phyloP scores from a whole-genome alignment of 1,284 basidiomycete genomes.

The Ustilago xerochloae region DNA sequence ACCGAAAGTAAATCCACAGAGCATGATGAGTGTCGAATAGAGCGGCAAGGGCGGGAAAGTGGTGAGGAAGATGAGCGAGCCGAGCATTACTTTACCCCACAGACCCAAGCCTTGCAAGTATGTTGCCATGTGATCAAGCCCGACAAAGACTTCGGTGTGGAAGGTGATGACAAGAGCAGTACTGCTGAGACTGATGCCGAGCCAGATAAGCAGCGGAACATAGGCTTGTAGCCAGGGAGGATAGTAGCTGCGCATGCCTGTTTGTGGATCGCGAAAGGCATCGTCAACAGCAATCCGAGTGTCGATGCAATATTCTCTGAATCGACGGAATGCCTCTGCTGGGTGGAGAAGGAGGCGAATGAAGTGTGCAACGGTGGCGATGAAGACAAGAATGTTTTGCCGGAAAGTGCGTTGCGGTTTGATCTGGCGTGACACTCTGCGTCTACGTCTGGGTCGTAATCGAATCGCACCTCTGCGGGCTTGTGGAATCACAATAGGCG shows the following conservation, averaged over 20 bases:
- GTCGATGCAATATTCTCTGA: conserved; percentile 40
- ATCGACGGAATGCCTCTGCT: conserved; percentile 31
- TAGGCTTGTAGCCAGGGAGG: conserved; percentile 67
- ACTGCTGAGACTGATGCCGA: conserved; percentile 63
- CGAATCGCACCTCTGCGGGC: conserved; percentile 55
- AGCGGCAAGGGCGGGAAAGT: conserved; percentile 78
- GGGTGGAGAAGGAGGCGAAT: conserved; percentile 39
- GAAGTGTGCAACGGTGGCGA: conserved; percentile 19
- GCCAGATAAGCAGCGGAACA: conserved; percentile 68
- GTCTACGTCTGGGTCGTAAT: conserved; percentile 25
- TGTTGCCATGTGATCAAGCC: conserved; percentile 56
- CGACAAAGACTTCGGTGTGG: conserved; percentile 65
- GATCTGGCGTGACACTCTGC: conserved; percentile 16
- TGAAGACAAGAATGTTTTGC: conserved; percentile 25
- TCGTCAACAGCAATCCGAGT: conserved; percentile 53
- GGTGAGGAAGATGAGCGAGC: conserved; percentile 65
- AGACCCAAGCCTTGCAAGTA: conserved; percentile 57
- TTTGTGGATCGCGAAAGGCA: conserved; percentile 62
- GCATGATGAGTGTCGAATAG: conserved; percentile 86
- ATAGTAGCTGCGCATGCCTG: conserved; percentile 55
- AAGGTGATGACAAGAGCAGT: conserved; percentile 66
- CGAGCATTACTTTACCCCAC: conserved; percentile 55
- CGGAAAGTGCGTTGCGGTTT: conserved; percentile 25
- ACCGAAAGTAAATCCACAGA: conserved; percentile 87
- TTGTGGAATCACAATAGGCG: conserved; percentile 58